Percentiles rank a stretch among this genome's conserved stretches.
Conservation (phyloP, 768 basidiomycete species). For the Russula sp. region DNA sequence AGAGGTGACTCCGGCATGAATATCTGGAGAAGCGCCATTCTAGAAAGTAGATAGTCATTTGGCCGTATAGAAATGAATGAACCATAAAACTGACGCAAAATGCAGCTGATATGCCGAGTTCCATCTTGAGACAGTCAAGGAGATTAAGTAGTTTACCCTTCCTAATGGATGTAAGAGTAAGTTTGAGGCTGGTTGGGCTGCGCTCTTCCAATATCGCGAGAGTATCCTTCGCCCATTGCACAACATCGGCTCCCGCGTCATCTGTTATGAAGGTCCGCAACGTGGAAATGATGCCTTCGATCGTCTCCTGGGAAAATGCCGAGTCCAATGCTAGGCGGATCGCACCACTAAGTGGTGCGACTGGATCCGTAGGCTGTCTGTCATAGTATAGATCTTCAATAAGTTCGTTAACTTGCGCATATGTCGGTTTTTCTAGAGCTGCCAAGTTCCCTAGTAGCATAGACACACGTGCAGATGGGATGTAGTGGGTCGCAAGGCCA, state of each 20-base stretch:
- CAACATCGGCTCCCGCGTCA: conserved; percentile 47
- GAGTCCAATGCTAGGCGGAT: conserved; percentile 75
- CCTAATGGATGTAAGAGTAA: conserved; percentile 78
- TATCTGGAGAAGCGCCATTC: conserved; percentile 80
- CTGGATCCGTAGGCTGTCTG: conserved; percentile 53
- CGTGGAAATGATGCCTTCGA: conserved; percentile 65
- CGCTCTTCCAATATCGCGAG: conserved; percentile 58
- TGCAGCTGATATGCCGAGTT: conserved; percentile 83
- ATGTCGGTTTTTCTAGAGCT: conserved; percentile 48
- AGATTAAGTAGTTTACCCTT: conserved; percentile 63
- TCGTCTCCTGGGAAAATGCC: conserved; percentile 68
- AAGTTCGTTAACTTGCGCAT: conserved; percentile 59
- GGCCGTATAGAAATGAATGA: conserved; percentile 3
- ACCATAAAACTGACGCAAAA: conserved; percentile 66
- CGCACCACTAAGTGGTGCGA: conserved; percentile 53
- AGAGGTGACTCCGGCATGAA: conserved; percentile 73
- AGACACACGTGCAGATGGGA: conserved; percentile 73
- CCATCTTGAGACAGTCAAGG: conserved; percentile 71
- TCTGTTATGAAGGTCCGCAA: conserved; percentile 45
- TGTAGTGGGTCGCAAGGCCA: conserved; percentile 92
- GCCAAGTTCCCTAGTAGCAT: conserved; percentile 67
- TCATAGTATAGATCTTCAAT: conserved; percentile 64
- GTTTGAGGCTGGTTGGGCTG: conserved; percentile 90
- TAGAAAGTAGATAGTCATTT: conserved; percentile 34
- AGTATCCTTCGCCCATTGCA: conserved; percentile 73